Percentiles rank a stretch among this genome's conserved stretches.
phyloP scores from a whole-genome alignment of 1,284 basidiomycete species.

The Schizopora paradoxa region DNA sequence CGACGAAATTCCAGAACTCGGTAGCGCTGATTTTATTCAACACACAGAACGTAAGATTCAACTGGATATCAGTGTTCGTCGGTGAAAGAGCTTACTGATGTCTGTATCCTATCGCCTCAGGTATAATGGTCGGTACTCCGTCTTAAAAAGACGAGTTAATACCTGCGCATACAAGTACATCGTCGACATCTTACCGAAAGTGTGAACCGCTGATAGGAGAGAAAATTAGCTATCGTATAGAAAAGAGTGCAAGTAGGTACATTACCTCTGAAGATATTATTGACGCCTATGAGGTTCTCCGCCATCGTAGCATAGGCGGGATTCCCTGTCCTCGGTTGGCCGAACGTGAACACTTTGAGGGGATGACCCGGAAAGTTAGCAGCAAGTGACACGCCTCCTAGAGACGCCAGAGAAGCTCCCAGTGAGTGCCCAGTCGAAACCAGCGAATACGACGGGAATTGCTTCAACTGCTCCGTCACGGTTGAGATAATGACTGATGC shows the following conservation, averaged over 20 bases:
- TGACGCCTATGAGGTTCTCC: slow-evolving; percentile 32
- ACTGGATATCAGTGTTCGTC: background rate
- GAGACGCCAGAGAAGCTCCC: slow-evolving; percentile 40
- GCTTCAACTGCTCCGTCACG: slow-evolving; percentile 23
- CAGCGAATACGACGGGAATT: slow-evolving; percentile 33
- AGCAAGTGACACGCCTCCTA: slow-evolving; percentile 38
- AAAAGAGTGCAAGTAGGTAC: background rate
- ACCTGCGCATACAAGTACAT: background rate
- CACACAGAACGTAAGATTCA: background rate
- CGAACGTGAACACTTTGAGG: slow-evolving; percentile 40
- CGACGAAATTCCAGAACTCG: slow-evolving; percentile 9
- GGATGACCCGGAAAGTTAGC: slow-evolving; percentile 34
- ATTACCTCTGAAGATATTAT: slow-evolving; percentile 30
- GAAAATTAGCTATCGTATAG: background rate
- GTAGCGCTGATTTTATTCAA: background rate
- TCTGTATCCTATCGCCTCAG: background rate
- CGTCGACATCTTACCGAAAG: background rate
- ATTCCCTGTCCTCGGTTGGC: slow-evolving; percentile 44
- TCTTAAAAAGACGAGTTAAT: background rate
- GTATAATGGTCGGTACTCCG: background rate
- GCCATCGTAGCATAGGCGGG: slow-evolving; percentile 37
- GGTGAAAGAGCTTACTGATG: background rate
- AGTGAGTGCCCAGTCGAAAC: slow-evolving; percentile 45
- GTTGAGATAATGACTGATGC: slow-evolving; percentile 25
- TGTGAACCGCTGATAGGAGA: background rate